These are phyloP conservation scores for Calonectria pteridis DNA, from an alignment of 2,329 filamentous ascomycete genomes.

Conservation along the genomic window DNA sequence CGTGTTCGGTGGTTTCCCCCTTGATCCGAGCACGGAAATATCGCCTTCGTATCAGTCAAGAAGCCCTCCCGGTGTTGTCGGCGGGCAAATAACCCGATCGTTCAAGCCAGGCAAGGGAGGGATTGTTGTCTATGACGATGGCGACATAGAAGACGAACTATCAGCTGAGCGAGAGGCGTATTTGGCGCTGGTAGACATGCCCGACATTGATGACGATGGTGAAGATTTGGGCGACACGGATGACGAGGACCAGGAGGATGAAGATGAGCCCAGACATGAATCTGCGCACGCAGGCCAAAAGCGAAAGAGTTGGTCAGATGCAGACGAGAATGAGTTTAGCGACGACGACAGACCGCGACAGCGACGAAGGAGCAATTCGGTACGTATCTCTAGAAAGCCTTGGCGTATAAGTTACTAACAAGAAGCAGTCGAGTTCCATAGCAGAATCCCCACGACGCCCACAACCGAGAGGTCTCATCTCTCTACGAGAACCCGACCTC, in stretches of 20 bases:
- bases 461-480: conserved; percentile 70
- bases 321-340: conserved; percentile 76
- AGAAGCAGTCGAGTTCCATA: conserved; percentile 72
- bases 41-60: conserved; percentile 62
- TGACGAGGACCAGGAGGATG: conserved; percentile 64
- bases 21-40: conserved; percentile 63
- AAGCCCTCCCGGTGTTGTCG: conserved; percentile 75
- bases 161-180: conserved; percentile 83
- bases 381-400: conserved; percentile 57
- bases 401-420: conserved; percentile 30
- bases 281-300: conserved; percentile 70
- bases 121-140: conserved; percentile 95
- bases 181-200: conserved; percentile 89
- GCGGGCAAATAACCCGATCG: conserved; percentile 76
- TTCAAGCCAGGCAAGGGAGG: conserved; percentile 88
- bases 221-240: conserved; percentile 71
- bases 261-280: conserved; percentile 54
- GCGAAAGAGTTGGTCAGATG: conserved; percentile 82
- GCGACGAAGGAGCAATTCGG: conserved; percentile 88
- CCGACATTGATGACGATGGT: conserved; percentile 82
- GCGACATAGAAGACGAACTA: conserved; percentile 90
- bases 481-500: conserved; percentile 61
- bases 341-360: conserved; percentile 83
- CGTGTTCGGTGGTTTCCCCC: conserved; percentile 82
- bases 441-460: conserved; percentile 73